A percentile compares a stretch with the other conserved stretches of the same genome.
These are phyloP conservation scores for Colletotrichum navitas DNA, from an alignment of 2,329 filamentous ascomycete species.

Conservation along the genomic window DNA sequence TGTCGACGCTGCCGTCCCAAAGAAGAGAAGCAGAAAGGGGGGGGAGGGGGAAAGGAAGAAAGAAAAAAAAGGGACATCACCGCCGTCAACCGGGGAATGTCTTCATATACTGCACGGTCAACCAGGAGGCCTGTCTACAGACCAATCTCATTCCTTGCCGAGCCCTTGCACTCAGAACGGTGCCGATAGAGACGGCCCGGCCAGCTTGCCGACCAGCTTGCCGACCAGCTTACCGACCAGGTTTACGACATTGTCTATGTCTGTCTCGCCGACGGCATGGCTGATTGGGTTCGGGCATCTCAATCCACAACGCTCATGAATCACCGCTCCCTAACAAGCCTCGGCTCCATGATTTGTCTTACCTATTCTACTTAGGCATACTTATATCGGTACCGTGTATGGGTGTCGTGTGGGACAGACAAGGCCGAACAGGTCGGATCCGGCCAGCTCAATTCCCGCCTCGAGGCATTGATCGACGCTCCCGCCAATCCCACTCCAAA, in stretches of 20 bases:
- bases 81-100: neutral
- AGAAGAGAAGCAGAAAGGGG: too few relatives aligned
- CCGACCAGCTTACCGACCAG: slow-evolving; percentile 2
- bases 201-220: slow-evolving; percentile 10
- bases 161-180: neutral
- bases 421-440: slow-evolving; percentile 22
- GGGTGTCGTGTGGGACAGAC: neutral
- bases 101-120: neutral
- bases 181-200: slow-evolving; percentile 11
- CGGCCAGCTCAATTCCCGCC: slow-evolving; percentile 19
- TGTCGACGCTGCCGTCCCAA: neutral
- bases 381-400: neutral
- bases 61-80: neutral
- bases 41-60: too few relatives aligned
- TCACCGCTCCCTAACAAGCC: slow-evolving; percentile 2
- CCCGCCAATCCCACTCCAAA: slow-evolving; percentile 28
- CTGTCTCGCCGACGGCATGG: neutral
- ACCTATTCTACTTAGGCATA: neutral
- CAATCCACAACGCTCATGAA: slow-evolving; percentile 13
- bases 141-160: slow-evolving; percentile 13
- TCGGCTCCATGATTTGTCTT: neutral
- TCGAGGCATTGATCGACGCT: slow-evolving; percentile 35
- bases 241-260: neutral
- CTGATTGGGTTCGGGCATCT: slow-evolving; percentile 1
- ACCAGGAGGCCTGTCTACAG: too few relatives aligned